These are phyloP conservation scores for Westerdykella sp. DNA, from an alignment of 2,329 filamentous ascomycete species.

Conservation along the genomic window DNA sequence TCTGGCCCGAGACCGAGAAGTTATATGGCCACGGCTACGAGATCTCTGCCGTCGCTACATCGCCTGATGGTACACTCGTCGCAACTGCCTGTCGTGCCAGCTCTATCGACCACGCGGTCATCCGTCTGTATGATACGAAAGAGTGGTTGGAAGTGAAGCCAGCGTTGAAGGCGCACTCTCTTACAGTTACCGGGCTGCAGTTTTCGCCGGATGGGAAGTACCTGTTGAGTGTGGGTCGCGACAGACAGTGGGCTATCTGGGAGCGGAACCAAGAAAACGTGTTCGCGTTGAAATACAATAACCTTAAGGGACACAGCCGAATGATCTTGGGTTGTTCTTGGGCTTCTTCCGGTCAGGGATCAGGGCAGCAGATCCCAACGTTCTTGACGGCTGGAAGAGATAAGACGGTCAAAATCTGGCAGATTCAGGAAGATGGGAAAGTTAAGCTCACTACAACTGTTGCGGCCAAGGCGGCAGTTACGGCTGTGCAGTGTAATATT, in stretches of 20 bases:
- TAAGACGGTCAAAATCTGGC: slow-evolving; percentile 66
- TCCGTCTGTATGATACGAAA: slow-evolving; percentile 80
- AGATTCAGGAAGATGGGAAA: slow-evolving; percentile 17
- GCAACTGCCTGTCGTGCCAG: slow-evolving; percentile 92
- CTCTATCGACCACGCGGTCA: slow-evolving; percentile 88
- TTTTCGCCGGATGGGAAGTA: slow-evolving; percentile 71
- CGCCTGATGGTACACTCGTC: slow-evolving; percentile 66
- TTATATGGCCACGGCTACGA: slow-evolving; percentile 97
- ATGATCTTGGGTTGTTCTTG: slow-evolving; percentile 91
- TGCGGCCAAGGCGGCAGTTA: slow-evolving; percentile 22
- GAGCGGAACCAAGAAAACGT: slow-evolving; percentile 42
- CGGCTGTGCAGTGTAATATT: slow-evolving; percentile 21
- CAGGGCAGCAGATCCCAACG: slow-evolving; percentile 19
- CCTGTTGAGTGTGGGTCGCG: slow-evolving; percentile 82
- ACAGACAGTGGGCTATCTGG: slow-evolving; percentile 87
- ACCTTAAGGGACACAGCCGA: slow-evolving; percentile 78
- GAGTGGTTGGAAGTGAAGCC: slow-evolving; percentile 85
- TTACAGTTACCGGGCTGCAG: slow-evolving; percentile 76
- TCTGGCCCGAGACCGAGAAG: slow-evolving; percentile 96
- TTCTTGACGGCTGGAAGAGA: slow-evolving; percentile 91
- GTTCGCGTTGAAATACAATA: slow-evolving; percentile 58
- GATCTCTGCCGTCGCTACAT: slow-evolving; percentile 78
- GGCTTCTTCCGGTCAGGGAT: slow-evolving; percentile 44
- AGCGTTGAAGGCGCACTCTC: slow-evolving; percentile 72
- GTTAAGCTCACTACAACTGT: slow-evolving; percentile 21